Conservation (phyloP, 2,329 filamentous ascomycete species). For the Hypoxylon sp. region DNA sequence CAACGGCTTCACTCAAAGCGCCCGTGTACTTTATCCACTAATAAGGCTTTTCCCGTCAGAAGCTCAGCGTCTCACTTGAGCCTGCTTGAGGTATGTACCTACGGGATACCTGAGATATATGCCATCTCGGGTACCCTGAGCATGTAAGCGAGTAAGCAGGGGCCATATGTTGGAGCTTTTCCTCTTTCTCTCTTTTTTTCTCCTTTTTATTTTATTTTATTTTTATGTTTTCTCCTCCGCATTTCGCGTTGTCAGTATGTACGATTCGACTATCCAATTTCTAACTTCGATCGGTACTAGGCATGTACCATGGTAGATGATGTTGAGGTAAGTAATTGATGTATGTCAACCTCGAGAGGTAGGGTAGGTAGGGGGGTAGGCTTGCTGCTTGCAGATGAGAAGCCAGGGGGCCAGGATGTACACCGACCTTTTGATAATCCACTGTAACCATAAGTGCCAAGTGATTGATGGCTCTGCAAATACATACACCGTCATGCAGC, state of each 20-base stretch:
- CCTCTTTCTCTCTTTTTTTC: conserved; percentile 9
- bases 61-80: conserved; percentile 29
- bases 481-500: conserved; percentile 48
- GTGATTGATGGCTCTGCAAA: conserved; percentile 46
- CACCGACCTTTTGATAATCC: conserved; percentile 54
- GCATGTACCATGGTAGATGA: conserved; percentile 25
- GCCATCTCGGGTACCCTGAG: conserved; percentile 12
- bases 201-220: conserved; percentile 8
- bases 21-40: conserved; percentile 37
- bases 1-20: conserved; percentile 27
- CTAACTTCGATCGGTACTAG: conserved; percentile 34
- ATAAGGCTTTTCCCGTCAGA: conserved; percentile 38
- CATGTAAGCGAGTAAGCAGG: background rate
- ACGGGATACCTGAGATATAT: conserved; percentile 16
- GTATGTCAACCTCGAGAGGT: conserved; percentile 36
- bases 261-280: conserved; percentile 28
- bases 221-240: conserved; percentile 9
- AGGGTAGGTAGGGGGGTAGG: conserved; percentile 38
- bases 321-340: conserved; percentile 36
- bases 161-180: conserved; percentile 10
- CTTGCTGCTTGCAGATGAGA: conserved; percentile 40
- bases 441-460: conserved; percentile 53
- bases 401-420: conserved; percentile 48
- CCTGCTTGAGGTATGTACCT: conserved; percentile 33
- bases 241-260: conserved; percentile 18